These are phyloP conservation scores for Fusarium tupiense DNA, from an alignment of 2,329 filamentous ascomycete species.

Conservation along the genomic window DNA sequence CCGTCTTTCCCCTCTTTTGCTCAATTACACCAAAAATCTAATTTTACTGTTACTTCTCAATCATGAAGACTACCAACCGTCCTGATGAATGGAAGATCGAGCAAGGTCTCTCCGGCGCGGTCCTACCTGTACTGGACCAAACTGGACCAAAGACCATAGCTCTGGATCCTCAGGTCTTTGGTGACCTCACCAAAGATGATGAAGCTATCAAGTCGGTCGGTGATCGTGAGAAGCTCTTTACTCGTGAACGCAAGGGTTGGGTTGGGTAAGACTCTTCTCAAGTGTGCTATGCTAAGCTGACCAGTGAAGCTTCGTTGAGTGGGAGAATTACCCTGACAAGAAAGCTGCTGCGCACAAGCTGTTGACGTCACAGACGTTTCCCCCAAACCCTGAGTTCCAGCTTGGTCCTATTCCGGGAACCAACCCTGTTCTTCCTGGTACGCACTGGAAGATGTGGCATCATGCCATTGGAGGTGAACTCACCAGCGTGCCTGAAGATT, in stretches of 20 bases:
- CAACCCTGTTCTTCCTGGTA: conserved; percentile 66
- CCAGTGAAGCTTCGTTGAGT: conserved; percentile 67
- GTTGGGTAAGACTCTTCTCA: conserved; percentile 38
- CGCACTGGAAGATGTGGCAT: conserved; percentile 68
- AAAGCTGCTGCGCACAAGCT: conserved; percentile 68
- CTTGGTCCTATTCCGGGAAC: conserved; percentile 63
- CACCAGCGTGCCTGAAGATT: conserved; percentile 62
- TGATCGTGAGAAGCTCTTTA: conserved; percentile 45
- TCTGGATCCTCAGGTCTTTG: conserved; percentile 43
- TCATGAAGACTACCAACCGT: conserved; percentile 37
- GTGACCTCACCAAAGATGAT: conserved; percentile 51
- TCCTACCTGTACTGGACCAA: conserved; percentile 59
- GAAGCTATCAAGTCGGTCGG: conserved; percentile 53
- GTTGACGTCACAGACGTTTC: conserved; percentile 40
- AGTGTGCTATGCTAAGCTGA: not conserved
- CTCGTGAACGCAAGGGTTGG: conserved; percentile 47
- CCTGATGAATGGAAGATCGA: conserved; percentile 65
- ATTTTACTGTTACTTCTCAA: not conserved
- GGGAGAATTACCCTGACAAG: conserved; percentile 76
- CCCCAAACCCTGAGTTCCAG: conserved; percentile 63
- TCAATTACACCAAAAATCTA: not conserved
- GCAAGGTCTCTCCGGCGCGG: conserved; percentile 58
- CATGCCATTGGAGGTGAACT: conserved; percentile 56
- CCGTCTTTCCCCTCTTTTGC: not conserved
- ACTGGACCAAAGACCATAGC: conserved; percentile 49